Evolutionary conservation across 257 asterid species (phyloP).

Genomic region (Solanum virginianum): DNA sequence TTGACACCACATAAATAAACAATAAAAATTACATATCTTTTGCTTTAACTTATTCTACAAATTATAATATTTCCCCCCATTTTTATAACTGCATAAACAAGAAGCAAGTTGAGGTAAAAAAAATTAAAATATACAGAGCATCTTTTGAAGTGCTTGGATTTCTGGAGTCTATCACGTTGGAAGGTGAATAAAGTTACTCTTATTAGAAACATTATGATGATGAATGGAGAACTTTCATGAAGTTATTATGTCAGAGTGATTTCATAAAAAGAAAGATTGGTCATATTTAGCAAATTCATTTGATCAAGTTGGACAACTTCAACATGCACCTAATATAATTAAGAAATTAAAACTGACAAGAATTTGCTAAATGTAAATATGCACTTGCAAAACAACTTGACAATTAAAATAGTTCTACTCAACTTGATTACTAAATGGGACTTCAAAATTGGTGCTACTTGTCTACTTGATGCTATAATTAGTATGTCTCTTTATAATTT

Average conservation of each 20-base stretch:
- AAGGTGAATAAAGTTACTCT: background rate
- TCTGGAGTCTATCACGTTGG: background rate
- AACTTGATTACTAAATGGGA: background rate
- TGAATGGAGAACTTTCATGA: background rate
- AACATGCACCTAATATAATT: background rate
- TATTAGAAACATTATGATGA: background rate
- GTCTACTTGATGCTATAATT: background rate
- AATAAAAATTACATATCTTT: background rate
- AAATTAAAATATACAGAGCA: background rate
- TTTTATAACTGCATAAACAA: background rate
- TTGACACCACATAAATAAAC: background rate
- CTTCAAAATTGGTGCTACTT: background rate
- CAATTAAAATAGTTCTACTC: background rate
- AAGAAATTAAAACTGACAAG: background rate
- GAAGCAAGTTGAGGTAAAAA: background rate
- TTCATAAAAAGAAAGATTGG: background rate
- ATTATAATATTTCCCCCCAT: background rate
- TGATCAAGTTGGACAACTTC: background rate
- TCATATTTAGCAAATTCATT: background rate
- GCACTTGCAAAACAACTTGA: background rate
- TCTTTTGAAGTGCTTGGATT: background rate
- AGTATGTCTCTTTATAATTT: background rate
- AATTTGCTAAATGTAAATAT: background rate
- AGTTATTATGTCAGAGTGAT: background rate
- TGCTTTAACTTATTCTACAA: background rate